phyloP scores from a whole-genome alignment of 2,329 filamentous ascomycete genomes.

The Xylariales sp. region DNA sequence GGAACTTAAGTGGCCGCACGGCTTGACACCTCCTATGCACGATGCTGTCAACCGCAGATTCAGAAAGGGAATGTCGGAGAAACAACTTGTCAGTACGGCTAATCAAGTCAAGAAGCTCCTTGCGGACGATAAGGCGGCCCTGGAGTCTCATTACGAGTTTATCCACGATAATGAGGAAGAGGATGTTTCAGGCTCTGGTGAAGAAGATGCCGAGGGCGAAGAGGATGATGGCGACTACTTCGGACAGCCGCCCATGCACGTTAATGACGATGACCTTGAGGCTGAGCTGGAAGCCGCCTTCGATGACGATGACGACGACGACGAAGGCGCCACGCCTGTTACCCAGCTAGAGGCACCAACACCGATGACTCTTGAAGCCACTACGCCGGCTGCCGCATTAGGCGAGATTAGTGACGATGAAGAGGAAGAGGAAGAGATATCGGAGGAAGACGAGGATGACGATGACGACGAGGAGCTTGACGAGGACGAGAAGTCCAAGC shows the following conservation, averaged over 20 bases:
- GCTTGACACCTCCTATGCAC: conserved; percentile 82
- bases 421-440: conserved; percentile 38
- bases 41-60: conserved; percentile 79
- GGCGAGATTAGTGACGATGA: conserved; percentile 35
- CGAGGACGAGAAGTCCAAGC: conserved; percentile 47
- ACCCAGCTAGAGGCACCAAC: conserved; percentile 40
- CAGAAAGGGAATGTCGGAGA: conserved; percentile 74
- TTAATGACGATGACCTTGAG: conserved; percentile 46
- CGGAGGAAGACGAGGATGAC: conserved; percentile 46
- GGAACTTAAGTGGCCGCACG: conserved; percentile 74
- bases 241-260: conserved; percentile 2
- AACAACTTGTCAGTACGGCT: conserved; percentile 82
- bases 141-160: conserved; percentile 61
- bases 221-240: conserved; percentile 51
- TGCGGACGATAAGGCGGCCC: conserved; percentile 59
- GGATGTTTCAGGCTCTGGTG: conserved; percentile 34
- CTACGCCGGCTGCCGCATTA: conserved; percentile 37
- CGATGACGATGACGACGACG: conserved; percentile 23
- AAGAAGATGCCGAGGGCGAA: conserved; percentile 44
- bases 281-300: conserved; percentile 49
- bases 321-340: conserved; percentile 30
- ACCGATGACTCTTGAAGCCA: conserved; percentile 37
- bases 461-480: conserved; percentile 51
- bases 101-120: conserved; percentile 71
- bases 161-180: conserved; percentile 43